Evolutionary conservation across 768 basidiomycete species (phyloP).

Genomic region (Cystofilobasidium ferigula): DNA sequence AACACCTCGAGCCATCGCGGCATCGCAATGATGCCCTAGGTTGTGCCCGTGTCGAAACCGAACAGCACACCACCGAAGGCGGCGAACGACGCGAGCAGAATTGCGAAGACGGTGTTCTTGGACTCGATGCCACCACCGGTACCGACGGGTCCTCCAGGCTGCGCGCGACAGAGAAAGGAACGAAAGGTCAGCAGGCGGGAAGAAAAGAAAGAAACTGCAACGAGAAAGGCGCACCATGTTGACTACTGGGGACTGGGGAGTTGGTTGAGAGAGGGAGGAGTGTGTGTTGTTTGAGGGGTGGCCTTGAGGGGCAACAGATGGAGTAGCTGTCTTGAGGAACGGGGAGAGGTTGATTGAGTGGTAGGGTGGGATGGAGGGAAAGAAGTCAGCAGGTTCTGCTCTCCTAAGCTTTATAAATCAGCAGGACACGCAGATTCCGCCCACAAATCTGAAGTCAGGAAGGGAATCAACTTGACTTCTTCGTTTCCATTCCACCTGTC

Average conservation of each 20-base stretch:
- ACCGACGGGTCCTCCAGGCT: slow-evolving; percentile 24
- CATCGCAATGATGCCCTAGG: slow-evolving; percentile 54
- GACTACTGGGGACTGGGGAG: not conserved
- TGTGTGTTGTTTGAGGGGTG: not conserved
- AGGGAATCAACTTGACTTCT: no score
- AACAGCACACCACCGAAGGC: slow-evolving; percentile 30
- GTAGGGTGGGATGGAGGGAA: not conserved
- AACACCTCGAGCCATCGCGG: slow-evolving; percentile 34
- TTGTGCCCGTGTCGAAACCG: slow-evolving; percentile 75
- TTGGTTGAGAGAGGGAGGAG: not conserved
- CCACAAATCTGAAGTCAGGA: no score
- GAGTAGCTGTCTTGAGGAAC: not conserved
- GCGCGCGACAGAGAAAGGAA: not conserved
- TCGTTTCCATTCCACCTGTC: no score
- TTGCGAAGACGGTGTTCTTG: slow-evolving; percentile 38
- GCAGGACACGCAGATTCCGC: no score
- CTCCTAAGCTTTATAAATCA: slow-evolving; percentile 7
- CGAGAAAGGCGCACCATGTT: not conserved
- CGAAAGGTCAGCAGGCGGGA: not conserved
- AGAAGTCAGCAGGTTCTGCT: not conserved
- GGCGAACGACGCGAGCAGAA: slow-evolving; percentile 52
- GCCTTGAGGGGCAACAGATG: not conserved
- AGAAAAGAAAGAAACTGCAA: not conserved
- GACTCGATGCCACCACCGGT: slow-evolving; percentile 18
- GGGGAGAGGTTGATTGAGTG: not conserved